phyloP scores from a whole-genome alignment of 148 eudicot genomes.

The Amaranthus hypochondriacus region DNA sequence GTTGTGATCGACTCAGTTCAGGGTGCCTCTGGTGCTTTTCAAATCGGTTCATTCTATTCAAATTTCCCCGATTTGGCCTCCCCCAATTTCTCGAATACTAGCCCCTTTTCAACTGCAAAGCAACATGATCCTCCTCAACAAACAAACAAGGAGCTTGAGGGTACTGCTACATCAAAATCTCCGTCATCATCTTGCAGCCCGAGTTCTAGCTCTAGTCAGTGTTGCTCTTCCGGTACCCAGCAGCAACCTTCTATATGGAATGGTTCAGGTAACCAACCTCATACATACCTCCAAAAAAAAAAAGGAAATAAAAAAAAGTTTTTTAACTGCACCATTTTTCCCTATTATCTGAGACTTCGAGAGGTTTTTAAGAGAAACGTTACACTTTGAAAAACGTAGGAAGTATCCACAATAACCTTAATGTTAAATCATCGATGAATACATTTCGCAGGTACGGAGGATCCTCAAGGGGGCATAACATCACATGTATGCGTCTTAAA shows the following conservation, averaged over 20 bases:
- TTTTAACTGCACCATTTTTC: too few species aligned
- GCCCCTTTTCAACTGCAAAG: conserved; percentile 40
- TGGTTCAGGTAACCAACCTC: conserved; percentile 12
- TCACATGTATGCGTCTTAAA: conserved; percentile 33
- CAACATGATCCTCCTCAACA: conserved; percentile 29
- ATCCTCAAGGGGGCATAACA: conserved; percentile 27
- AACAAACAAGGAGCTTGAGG: conserved; percentile 30
- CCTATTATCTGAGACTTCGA: too few species aligned
- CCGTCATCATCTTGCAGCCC: conserved; percentile 68
- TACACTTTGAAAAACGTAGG: too few species aligned
- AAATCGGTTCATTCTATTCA: conserved; percentile 73
- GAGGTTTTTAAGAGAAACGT: too few species aligned
- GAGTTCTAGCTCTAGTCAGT: conserved; percentile 68
- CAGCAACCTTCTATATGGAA: conserved; percentile 35
- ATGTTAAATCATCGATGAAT: too few species aligned
- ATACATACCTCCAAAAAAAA: too few species aligned
- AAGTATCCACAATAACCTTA: too few species aligned
- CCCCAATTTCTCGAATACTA: conserved; percentile 42
- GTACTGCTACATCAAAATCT: conserved; percentile 46
- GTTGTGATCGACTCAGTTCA: conserved; percentile 85
- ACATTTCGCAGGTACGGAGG: conserved; percentile 17
- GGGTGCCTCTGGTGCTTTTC: conserved; percentile 67
- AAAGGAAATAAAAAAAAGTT: too few species aligned
- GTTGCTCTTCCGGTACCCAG: conserved; percentile 60
- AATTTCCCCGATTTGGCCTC: conserved; percentile 75